These are phyloP conservation scores for Brassica hybrid DNA, from an alignment of 441 rosid species.

Conservation along the genomic window DNA sequence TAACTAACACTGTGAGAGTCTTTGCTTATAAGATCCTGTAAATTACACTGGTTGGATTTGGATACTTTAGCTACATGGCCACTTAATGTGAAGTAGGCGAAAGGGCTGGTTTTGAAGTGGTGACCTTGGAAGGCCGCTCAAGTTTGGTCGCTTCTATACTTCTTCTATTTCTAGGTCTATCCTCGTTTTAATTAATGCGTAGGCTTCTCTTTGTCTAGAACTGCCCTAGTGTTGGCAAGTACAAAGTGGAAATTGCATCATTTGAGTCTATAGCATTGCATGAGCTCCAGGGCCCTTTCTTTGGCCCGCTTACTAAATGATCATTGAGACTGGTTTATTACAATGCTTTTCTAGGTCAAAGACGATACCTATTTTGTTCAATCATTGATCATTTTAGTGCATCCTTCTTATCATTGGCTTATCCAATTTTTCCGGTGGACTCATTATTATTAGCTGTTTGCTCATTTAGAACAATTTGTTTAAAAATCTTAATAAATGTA, in stretches of 20 bases:
- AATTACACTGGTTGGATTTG: not conserved
- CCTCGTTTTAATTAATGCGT: not conserved
- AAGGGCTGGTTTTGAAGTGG: not conserved
- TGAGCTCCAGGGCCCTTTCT: not conserved
- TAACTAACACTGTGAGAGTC: not conserved
- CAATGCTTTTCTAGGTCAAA: not conserved
- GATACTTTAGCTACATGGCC: not conserved
- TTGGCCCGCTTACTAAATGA: not conserved
- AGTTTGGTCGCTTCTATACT: not conserved
- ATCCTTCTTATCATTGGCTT: not conserved
- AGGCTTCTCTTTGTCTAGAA: not conserved
- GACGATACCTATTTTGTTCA: not conserved
- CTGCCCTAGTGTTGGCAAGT: not conserved
- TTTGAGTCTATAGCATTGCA: not conserved
- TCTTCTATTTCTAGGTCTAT: not conserved
- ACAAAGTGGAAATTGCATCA: not conserved
- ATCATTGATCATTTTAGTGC: not conserved
- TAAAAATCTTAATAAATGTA: not conserved
- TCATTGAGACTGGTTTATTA: not conserved
- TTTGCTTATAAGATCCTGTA: not conserved
- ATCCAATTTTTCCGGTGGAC: not conserved
- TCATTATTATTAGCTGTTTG: not conserved
- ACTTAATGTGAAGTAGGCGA: not conserved
- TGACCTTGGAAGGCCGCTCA: not conserved
- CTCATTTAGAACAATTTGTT: not conserved